Evolutionary conservation across 257 asterid species (phyloP).

Genomic region (Fraxinus cuspidata): DNA sequence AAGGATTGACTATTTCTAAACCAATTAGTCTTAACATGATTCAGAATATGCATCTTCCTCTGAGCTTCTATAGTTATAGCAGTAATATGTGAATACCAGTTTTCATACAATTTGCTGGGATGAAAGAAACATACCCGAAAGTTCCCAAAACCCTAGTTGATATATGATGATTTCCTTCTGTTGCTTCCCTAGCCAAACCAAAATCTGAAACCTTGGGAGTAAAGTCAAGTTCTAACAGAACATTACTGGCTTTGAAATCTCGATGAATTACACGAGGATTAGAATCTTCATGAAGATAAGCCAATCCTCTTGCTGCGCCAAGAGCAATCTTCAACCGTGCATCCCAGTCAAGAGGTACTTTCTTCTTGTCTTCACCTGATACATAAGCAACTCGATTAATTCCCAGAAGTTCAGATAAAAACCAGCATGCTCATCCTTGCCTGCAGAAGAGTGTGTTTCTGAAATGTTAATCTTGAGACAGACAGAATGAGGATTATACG

Average conservation of each 20-base stretch:
- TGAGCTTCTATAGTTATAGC: neutral
- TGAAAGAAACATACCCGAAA: slow-evolving; percentile 70
- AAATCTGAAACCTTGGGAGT: slow-evolving; percentile 98
- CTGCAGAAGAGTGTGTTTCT: neutral
- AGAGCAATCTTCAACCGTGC: slow-evolving; percentile 92
- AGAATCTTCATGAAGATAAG: slow-evolving; percentile 97
- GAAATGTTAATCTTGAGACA: neutral
- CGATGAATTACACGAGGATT: slow-evolving; percentile 97
- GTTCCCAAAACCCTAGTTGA: slow-evolving; percentile 99
- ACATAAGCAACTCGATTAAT: slow-evolving; percentile 25
- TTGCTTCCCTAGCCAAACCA: slow-evolving; percentile 94
- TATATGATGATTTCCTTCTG: slow-evolving; percentile 86
- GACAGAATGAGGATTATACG: neutral
- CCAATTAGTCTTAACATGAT: neutral
- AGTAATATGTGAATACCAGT: neutral
- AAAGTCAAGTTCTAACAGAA: slow-evolving; percentile 78
- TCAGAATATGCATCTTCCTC: neutral
- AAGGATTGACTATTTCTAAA: neutral
- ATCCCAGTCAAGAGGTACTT: slow-evolving; percentile 88
- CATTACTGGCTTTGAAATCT: slow-evolving; percentile 94
- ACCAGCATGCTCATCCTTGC: neutral
- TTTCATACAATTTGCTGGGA: neutral
- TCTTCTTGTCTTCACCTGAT: slow-evolving; percentile 66
- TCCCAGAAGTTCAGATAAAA: neutral
- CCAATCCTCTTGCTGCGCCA: slow-evolving; percentile 97